These are phyloP conservation scores for Cardiospermum halicacabum DNA, from an alignment of 345 rosid genomes.

Conservation along the genomic window DNA sequence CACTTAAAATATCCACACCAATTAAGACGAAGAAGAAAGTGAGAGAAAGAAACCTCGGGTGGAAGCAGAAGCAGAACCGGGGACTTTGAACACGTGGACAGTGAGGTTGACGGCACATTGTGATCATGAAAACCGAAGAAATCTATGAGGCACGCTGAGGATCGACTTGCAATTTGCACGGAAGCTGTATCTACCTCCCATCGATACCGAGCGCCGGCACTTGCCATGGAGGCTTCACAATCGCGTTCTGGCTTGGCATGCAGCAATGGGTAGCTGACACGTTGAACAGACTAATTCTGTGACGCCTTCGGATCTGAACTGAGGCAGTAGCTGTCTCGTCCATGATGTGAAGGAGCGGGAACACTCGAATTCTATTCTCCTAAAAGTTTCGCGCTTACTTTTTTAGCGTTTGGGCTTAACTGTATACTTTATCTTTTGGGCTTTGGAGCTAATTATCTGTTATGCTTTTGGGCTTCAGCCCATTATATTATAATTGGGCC, in stretches of 20 bases:
- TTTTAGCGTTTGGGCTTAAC: too few species aligned
- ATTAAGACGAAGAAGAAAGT: not conserved
- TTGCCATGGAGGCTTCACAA: constrained; percentile 20
- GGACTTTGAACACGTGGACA: constrained; percentile 61
- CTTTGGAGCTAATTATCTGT: too few species aligned
- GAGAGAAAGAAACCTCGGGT: constrained; percentile 46
- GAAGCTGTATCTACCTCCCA: constrained; percentile 93
- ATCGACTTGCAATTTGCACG: constrained; percentile 92
- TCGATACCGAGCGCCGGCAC: constrained; percentile 93
- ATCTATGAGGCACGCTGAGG: constrained; percentile 88
- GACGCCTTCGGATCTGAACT: too few species aligned
- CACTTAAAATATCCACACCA: not conserved
- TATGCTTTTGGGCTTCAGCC: too few species aligned
- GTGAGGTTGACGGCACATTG: constrained; percentile 83
- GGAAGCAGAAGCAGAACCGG: constrained; percentile 33
- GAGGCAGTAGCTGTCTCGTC: too few species aligned
- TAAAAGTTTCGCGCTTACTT: too few species aligned
- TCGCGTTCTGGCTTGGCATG: constrained; percentile 22
- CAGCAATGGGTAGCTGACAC: constrained; percentile 83
- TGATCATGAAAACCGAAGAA: constrained; percentile 78
- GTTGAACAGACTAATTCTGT: constrained; percentile 77
- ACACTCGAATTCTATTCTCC: too few species aligned
- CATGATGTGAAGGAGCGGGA: too few species aligned
- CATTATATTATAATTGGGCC: too few species aligned
- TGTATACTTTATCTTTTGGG: too few species aligned